These are phyloP conservation scores for Leccinum sublutescens DNA, from an alignment of 768 basidiomycete genomes.

Conservation along the genomic window DNA sequence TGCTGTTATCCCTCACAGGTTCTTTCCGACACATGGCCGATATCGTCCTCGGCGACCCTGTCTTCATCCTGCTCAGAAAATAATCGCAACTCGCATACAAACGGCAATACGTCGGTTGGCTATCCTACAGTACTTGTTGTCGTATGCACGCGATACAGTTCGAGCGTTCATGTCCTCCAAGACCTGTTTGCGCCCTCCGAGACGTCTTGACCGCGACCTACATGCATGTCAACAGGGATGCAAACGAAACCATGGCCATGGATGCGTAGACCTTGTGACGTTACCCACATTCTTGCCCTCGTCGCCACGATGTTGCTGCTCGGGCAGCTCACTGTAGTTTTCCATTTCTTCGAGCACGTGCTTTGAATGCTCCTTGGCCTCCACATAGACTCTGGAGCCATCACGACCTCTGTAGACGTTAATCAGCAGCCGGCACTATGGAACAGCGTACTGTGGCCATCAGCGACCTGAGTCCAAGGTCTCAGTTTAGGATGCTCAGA, in stretches of 20 bases:
- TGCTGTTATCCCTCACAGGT: conserved; percentile 91
- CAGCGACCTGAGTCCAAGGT: conserved; percentile 9
- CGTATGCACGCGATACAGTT: background rate
- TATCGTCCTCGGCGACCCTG: conserved; percentile 90
- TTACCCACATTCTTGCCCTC: conserved; percentile 17
- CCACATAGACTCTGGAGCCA: conserved; percentile 10
- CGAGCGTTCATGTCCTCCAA: conserved; percentile 7
- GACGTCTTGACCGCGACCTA: conserved; percentile 23
- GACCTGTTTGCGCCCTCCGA: conserved; percentile 13
- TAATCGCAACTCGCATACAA: conserved; percentile 32
- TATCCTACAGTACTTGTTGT: conserved; percentile 10
- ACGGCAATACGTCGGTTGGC: background rate
- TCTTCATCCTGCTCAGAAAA: conserved; percentile 86
- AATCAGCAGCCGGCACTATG: background rate
- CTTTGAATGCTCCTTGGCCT: conserved; percentile 24
- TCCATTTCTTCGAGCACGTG: conserved; percentile 26
- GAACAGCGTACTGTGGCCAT: conserved; percentile 12
- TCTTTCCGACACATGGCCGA: conserved; percentile 89
- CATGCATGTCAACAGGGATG: background rate
- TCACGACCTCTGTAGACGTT: conserved; percentile 13
- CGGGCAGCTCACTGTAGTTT: conserved; percentile 11
- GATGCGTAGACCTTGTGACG: conserved; percentile 17
- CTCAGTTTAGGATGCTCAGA: background rate
- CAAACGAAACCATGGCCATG: background rate
- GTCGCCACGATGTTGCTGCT: conserved; percentile 6